Base-by-base conservation (phyloP, 2,329 filamentous ascomycete genomes). In the Bimuria novae-zelandiae region DNA sequence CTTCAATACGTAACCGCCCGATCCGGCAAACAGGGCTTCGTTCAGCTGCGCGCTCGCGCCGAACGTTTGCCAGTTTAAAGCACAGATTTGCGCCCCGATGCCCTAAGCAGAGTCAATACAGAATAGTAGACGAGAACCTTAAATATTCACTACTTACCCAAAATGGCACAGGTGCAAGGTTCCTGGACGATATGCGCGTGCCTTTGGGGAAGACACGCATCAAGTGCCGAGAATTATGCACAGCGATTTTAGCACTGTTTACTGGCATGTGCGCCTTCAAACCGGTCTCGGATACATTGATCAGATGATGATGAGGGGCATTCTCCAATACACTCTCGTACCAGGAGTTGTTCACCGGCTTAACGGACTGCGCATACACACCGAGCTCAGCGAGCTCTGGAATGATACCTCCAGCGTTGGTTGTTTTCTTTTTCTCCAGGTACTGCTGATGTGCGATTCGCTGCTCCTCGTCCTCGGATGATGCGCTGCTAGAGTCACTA, bases 141-240 rank as follows among this genome's bases (percentile, higher is more conserved):
- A 22, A 19, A 19, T n/a, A n/a, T 16, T 6, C 17, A 22, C 7
- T 3, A 23, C 41, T 22, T 32, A 44, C 41, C 86, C 86, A 89
- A 66, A 86, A 89, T 0, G 80, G 79, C 0, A 85, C 79, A 0
- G 84, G 85, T 48, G 79, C 79, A 2, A 89, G 79, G 63, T 89
- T 89, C 30, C 78, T 80, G 2, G 85, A 88, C 0, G 82, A 83
- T 66, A 89, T 88, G 37, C 86, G 82, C 0, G 85, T 87, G 43
- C 86, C 86, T 63, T 88, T 88, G 32, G 86, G 86, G 59, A 78
- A 89, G 1, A 89, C 85, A 3, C 86, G 82, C 86, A 89, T 89
- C n/a, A 89, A 77, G 54, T 88, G 84, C 17, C 79, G 75, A 0
- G 85, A 75, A 56, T 89, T 89, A 74, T 89, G 86, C 0, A 68